Percentiles rank a stretch among this genome's conserved stretches.
These are phyloP conservation scores for Polyporus arcularius DNA, from an alignment of 768 basidiomycete species.

Conservation along the genomic window DNA sequence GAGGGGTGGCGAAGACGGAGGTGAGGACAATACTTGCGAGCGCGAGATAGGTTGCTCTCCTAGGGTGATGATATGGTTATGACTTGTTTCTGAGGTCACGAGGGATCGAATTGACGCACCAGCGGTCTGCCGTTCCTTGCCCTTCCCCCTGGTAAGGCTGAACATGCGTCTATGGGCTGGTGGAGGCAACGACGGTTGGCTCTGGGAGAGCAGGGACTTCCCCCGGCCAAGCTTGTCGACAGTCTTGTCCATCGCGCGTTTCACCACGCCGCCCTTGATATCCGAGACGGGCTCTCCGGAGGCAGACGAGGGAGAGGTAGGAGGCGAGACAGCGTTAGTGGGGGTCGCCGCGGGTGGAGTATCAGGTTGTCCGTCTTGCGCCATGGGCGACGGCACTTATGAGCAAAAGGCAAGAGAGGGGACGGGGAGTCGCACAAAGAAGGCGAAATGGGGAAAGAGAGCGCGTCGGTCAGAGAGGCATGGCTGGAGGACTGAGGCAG, in stretches of 20 bases:
- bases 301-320: neutral
- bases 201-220: conserved; percentile 27
- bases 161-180: conserved; percentile 52
- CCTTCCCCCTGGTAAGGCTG: conserved; percentile 55
- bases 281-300: conserved; percentile 13
- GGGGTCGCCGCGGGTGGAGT: conserved; percentile 12
- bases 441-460: neutral
- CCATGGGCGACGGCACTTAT: neutral
- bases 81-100: neutral
- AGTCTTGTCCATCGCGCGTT: conserved; percentile 48
- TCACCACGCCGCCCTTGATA: conserved; percentile 22
- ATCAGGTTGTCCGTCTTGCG: conserved; percentile 3
- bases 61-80: neutral
- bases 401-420: neutral
- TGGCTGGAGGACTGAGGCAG: neutral
- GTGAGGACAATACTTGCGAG: conserved; percentile 23
- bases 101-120: neutral
- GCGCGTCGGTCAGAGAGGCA: neutral
- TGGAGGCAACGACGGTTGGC: conserved; percentile 33
- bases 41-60: conserved; percentile 22
- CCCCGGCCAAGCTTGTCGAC: conserved; percentile 68
- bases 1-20: conserved; percentile 9
- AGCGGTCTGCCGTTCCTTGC: conserved; percentile 36
- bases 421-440: neutral
- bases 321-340: conserved; percentile 5